Base-by-base conservation (phyloP, 1,284 basidiomycete genomes). In the Heterobasidion occidentale region DNA sequence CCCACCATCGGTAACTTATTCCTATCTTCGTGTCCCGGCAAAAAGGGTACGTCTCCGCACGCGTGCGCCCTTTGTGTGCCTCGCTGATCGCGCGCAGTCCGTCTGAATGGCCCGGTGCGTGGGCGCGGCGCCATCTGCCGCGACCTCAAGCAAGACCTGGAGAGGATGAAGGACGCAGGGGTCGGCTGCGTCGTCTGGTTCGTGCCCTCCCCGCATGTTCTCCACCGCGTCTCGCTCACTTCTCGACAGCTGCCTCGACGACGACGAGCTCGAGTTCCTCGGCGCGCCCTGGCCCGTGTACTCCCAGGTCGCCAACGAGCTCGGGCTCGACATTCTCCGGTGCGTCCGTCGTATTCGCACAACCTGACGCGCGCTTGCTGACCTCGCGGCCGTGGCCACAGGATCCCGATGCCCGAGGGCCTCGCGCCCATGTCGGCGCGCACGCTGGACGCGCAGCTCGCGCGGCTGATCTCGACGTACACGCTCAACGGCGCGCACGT, bases 11-110 rank as follows among this genome's bases (percentile, higher is more conserved):
- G 96, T n/a, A 98, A 98, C 69, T 70, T 99, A 38, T 79, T 90
- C 50, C 72, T 99, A 35, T 94, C 90, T 2, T 95, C 92, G 7
- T 98, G 95, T 72, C 96, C 96, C 0, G 96, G 96, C 8, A 99
- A 98, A 72, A 94, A 98, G 77, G 83, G 87, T 86, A 34, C 12
- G 65, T 58, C 52, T 50, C 50, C 36, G 55, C 46, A 57, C 46
- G 46, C 12, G 46, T 27, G 52, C 38, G 33, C 12, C 1, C 11
- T 45, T 1, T 8, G 27, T 9, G 19, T 6, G 53, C 36, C 15
- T n/a, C 20, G 33, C 34, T 9, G 19, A 17, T 36, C 51, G 38
- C 34, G 19, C 35, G 44, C 50, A 89, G 90, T 99, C 9, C 84
- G 96, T 45, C 77, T 99, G 56, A 78, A 78, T 56, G 92, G 92